Evolutionary conservation across 1,139 yeast species (phyloP).

Genomic region (Casaregolazyma suthepensis): DNA sequence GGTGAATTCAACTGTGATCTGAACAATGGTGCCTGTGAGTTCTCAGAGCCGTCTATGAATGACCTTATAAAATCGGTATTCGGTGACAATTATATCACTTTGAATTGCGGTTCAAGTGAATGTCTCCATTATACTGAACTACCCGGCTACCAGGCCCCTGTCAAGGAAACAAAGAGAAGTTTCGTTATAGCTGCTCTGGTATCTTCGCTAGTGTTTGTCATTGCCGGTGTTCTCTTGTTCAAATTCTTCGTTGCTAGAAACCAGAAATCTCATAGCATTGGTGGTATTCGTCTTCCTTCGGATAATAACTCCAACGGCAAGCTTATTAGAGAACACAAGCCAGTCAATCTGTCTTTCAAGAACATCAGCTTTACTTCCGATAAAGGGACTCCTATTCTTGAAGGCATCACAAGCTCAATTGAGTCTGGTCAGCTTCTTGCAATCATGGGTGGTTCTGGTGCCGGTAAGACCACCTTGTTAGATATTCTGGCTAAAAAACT

Average conservation of each 20-base stretch:
- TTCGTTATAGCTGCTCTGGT: constrained; percentile 47
- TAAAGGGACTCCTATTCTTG: constrained; percentile 49
- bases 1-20: constrained; percentile 85
- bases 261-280: constrained; percentile 22
- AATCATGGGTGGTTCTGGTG: constrained; percentile 98
- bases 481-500: constrained; percentile 87
- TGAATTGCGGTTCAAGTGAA: constrained; percentile 78
- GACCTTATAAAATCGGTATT: constrained; percentile 82
- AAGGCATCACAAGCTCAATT: constrained; percentile 64
- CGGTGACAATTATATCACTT: constrained; percentile 84
- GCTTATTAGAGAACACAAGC: constrained; percentile 49
- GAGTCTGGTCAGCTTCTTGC: constrained; percentile 88
- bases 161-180: constrained; percentile 43
- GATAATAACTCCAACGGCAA: constrained; percentile 33
- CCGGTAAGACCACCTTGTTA: constrained; percentile 89
- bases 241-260: constrained; percentile 28
- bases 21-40: constrained; percentile 53
- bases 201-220: constrained; percentile 39
- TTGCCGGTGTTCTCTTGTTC: constrained; percentile 39
- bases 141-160: constrained; percentile 78
- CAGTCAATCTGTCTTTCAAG: constrained; percentile 72
- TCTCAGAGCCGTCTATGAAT: constrained; percentile 95
- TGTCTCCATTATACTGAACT: constrained; percentile 88
- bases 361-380: constrained; percentile 55
- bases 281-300: constrained; percentile 32